Evolutionary conservation across 1,139 yeast species (phyloP), one percentile per base, ranked within the genome.

Genomic region (Blastobotrys niveus): DNA sequence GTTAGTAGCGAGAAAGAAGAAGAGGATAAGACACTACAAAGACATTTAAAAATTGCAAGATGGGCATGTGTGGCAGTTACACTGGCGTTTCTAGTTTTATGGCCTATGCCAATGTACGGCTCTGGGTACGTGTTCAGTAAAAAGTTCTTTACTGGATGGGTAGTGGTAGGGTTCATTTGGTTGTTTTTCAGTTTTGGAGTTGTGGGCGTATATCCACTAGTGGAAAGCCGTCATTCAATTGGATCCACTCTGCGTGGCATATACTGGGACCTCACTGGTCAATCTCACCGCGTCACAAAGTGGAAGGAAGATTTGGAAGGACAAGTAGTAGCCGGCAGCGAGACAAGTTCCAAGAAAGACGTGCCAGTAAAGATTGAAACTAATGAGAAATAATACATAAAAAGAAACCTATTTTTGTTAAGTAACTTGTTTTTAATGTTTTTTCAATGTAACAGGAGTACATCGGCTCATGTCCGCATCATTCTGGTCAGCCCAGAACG

Each of bases 191-290:
- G 70, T 2, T 47, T 64, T 8, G 68, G 73, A 53, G 67, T 61
- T 2, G 66, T 71, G 35, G 73, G 73, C 1, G 24, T 71, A 12
- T 68, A 57, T 43, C 75, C 74, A 3, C 49, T 70, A 18, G 63
- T 55, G 48, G 70, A 66, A 45, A 72, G 73, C 20, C 33, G 88
- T 52, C 64, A 68, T 18, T 86, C 81, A 2, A 74, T 87, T 40
- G 72, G 59, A 57, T 72, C 76, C 5, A 61, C 73, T 39, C 81
- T 94, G 0, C 49, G 60, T 18, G 98, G 97, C 0, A 66, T 89
- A 34, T 80, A 80, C 59, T 91, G 93, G 82, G 97, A 91, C 59
- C 91, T 91, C 0, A 54, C 56, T 2, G 67, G 95, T 18, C 91
- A 84, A 20, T 29, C 40, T 12, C 32, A 40, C n/a, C n/a, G n/a